phyloP scores from a whole-genome alignment of 2,329 filamentous ascomycete genomes.

The Golovinomyces cichoracearum region DNA sequence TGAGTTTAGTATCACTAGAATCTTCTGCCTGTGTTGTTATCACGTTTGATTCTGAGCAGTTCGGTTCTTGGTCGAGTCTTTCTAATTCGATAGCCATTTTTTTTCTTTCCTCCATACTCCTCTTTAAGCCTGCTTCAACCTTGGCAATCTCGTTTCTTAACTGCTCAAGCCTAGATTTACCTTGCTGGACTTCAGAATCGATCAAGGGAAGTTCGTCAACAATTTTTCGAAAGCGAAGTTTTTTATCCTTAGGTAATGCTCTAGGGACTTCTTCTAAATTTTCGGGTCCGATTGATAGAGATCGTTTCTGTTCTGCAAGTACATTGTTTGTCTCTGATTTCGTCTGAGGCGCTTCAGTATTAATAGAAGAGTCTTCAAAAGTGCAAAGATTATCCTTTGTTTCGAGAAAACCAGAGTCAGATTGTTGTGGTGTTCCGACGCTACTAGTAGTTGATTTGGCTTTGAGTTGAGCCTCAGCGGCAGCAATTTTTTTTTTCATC shows the following conservation, averaged over 20 bases:
- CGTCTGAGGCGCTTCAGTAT: conserved; percentile 6
- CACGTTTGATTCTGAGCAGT: too few species aligned
- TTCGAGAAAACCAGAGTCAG: conserved; percentile 3
- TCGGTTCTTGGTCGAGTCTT: conserved; percentile 14
- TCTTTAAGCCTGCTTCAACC: conserved; percentile 13
- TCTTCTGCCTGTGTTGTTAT: too few species aligned
- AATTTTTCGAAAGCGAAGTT: conserved; percentile 13
- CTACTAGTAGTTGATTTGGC: conserved; percentile 10
- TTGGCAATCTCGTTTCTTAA: conserved; percentile 13
- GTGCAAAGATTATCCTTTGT: conserved; percentile 2
- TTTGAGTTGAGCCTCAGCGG: conserved; percentile 13
- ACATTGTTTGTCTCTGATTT: neutral
- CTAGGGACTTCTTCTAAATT: neutral
- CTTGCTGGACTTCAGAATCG: conserved; percentile 14
- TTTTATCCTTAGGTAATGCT: conserved; percentile 10
- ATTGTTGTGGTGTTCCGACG: conserved; percentile 11
- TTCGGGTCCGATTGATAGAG: neutral
- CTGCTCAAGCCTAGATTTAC: conserved; percentile 11
- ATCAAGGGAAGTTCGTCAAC: conserved; percentile 13
- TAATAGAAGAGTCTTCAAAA: conserved; percentile 5
- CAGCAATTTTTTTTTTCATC: conserved; percentile 22
- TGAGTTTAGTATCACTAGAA: too few species aligned
- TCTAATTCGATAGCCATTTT: conserved; percentile 15
- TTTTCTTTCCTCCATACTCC: conserved; percentile 14
- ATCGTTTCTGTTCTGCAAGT: neutral